Percentiles rank a stretch among this genome's conserved stretches.
phyloP scores from a whole-genome alignment of 1,139 yeast species.

The Yamadazyma jaroonii region DNA sequence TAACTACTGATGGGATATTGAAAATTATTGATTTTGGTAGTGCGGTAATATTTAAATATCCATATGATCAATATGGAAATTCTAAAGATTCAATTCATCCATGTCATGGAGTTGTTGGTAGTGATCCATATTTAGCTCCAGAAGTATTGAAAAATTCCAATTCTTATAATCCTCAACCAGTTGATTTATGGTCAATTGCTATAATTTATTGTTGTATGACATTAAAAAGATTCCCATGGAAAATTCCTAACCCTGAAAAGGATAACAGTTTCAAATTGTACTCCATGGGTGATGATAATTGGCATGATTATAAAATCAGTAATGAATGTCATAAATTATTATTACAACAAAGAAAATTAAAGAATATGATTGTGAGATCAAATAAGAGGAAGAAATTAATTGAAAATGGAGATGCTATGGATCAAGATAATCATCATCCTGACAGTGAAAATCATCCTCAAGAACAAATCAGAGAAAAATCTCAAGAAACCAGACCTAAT shows the following conservation, averaged over 20 bases:
- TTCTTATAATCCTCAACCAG: slow-evolving; percentile 87
- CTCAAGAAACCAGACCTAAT: background rate
- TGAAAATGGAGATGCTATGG: slow-evolving; percentile 2
- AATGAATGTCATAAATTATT: slow-evolving; percentile 49
- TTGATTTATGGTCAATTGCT: slow-evolving; percentile 94
- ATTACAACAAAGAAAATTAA: slow-evolving; percentile 44
- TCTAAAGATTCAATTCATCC: slow-evolving; percentile 60
- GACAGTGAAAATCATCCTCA: slow-evolving; percentile 4
- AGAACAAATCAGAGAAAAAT: slow-evolving; percentile 1
- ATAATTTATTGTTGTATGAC: slow-evolving; percentile 96
- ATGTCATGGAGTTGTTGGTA: slow-evolving; percentile 94
- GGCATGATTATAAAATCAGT: slow-evolving; percentile 52
- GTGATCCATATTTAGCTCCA: slow-evolving; percentile 97
- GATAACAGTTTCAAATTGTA: slow-evolving; percentile 76
- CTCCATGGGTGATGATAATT: slow-evolving; percentile 54
- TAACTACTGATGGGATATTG: slow-evolving; percentile 79
- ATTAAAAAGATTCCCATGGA: slow-evolving; percentile 94
- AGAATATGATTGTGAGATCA: slow-evolving; percentile 42
- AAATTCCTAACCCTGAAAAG: slow-evolving; percentile 75
- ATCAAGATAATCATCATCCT: slow-evolving; percentile 2
- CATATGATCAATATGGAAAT: slow-evolving; percentile 60
- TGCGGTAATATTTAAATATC: slow-evolving; percentile 91
- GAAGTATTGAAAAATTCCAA: slow-evolving; percentile 73
- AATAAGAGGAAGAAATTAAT: slow-evolving; percentile 37
- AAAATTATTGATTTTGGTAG: slow-evolving; percentile 96